Conservation (phyloP, 805 yeast species). For the Candida coleopterorum region DNA sequence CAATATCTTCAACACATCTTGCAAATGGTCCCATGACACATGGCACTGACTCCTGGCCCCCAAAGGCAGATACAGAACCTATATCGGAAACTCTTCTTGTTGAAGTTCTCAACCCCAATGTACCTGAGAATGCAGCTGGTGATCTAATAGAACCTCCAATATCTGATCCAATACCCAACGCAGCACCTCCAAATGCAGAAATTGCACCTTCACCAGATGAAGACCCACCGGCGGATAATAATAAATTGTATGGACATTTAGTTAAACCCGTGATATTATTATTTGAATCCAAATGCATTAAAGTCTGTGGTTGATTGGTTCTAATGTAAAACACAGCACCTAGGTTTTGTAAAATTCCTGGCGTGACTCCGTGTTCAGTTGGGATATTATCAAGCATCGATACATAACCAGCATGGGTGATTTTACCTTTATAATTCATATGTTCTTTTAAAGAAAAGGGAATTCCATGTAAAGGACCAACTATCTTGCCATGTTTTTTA, state of each 20-base stretch:
- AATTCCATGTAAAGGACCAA: conserved; percentile 65
- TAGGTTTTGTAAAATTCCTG: conserved; percentile 30
- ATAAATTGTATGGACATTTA: conserved; percentile 34
- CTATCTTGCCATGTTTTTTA: conserved; percentile 39
- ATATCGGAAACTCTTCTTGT: conserved; percentile 27
- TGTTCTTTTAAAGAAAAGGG: conserved; percentile 61
- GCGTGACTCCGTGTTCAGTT: conserved; percentile 25
- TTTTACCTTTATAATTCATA: conserved; percentile 28
- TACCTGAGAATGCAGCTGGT: conserved; percentile 40
- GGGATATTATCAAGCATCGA: conserved; percentile 28
- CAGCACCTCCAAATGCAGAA: conserved; percentile 38
- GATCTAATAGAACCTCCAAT: conserved; percentile 43
- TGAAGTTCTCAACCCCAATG: conserved; percentile 37
- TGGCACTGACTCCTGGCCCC: conserved; percentile 61
- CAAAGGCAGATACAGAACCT: conserved; percentile 43
- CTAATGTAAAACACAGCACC: conserved; percentile 43
- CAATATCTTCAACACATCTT: conserved; percentile 60
- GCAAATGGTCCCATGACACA: conserved; percentile 70
- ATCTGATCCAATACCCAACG: conserved; percentile 38
- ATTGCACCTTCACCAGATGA: conserved; percentile 43
- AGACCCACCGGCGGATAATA: conserved; percentile 40
- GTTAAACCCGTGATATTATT: conserved; percentile 37
- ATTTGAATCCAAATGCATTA: conserved; percentile 41
- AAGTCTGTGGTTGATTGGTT: conserved; percentile 41
- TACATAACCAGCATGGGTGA: conserved; percentile 39